A percentile compares a stretch with the other conserved stretches of the same genome.
These are phyloP conservation scores for Monilinia aucupariae DNA, from an alignment of 2,329 filamentous ascomycete species.

Conservation along the genomic window DNA sequence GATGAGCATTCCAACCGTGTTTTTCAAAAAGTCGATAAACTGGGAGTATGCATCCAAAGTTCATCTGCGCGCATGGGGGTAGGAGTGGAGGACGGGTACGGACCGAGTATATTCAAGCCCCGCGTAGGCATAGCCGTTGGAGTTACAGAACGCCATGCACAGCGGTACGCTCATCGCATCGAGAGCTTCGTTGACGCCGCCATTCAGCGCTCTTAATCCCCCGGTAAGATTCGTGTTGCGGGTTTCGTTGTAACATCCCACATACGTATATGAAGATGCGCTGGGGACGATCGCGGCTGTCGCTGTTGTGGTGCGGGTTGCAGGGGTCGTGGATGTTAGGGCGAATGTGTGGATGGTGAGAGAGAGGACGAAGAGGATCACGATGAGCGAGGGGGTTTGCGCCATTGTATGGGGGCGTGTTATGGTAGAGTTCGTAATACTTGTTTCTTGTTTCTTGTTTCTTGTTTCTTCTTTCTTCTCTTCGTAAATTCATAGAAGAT, in stretches of 20 bases:
- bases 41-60: no score
- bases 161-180: slow-evolving; percentile 27
- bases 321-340: neutral
- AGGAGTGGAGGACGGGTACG: neutral
- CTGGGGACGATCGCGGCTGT: neutral
- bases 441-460: neutral
- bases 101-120: slow-evolving; percentile 33
- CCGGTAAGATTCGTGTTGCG: neutral
- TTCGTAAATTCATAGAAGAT: neutral
- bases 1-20: no score
- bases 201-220: slow-evolving; percentile 2
- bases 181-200: slow-evolving; percentile 7
- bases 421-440: neutral
- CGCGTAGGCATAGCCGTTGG: slow-evolving; percentile 24
- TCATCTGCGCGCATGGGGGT: no score
- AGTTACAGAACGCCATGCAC: slow-evolving; percentile 26
- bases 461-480: neutral
- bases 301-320: neutral
- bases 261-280: slow-evolving; percentile 4
- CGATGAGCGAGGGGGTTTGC: neutral
- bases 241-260: slow-evolving; percentile 13
- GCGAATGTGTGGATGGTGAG: neutral
- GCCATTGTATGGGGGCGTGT: neutral
- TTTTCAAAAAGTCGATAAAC: no score
- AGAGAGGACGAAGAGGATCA: neutral